Base-by-base conservation (phyloP, 805 yeast genomes). In the Hanseniaspora meyeri region DNA sequence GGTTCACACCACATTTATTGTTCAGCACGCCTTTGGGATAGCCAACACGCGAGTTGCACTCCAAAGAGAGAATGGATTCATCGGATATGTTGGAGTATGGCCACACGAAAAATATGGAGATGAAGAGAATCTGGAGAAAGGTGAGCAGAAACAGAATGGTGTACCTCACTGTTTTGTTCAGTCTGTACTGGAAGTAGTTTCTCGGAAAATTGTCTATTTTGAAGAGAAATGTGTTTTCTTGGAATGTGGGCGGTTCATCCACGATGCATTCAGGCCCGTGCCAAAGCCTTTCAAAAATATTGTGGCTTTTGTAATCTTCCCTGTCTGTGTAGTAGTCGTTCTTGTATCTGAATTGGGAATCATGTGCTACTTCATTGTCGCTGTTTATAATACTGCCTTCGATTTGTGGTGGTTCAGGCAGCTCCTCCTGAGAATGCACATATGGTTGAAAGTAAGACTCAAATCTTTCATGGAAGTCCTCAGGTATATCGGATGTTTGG, bases 1-100 rank as follows among this genome's bases (percentile, higher is more conserved):
- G 95, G 60, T 82, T 72, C 10, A 83, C 61, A 0, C 96, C 96
- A 73, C 96, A 90, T 11, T 31, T 49, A 0, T 72, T 75, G 57
- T 81, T 83, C 40, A 46, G 4, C 11, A 46, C 49, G 11, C 49
- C 49, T 5, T n/a, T n/a, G 2, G 49, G 49, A 8, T 27, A 40
- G 7, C 45, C 45, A 17, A 40, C 29, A n/a, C 45, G 17, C 3
- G 45, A 40, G 9, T 40, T 40, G 27, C 45, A 40, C 20, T 0
- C 95, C 95, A 50, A 65, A 70, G 96, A 96, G 9, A 32, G 60
- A 2, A 79, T 72, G 16, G 70, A 63, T 1, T 61, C 52, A 49
- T 65, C 63, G 11, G 63, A 63, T 6, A 57, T 50, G 11, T 63
- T 60, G 20, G 60, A 46, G 51, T 69, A 57, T 14, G 45, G 48